These are phyloP conservation scores for Rhizomucor pusillus DNA, from an alignment of 371 early-diverging fungal genomes.

Conservation along the genomic window DNA sequence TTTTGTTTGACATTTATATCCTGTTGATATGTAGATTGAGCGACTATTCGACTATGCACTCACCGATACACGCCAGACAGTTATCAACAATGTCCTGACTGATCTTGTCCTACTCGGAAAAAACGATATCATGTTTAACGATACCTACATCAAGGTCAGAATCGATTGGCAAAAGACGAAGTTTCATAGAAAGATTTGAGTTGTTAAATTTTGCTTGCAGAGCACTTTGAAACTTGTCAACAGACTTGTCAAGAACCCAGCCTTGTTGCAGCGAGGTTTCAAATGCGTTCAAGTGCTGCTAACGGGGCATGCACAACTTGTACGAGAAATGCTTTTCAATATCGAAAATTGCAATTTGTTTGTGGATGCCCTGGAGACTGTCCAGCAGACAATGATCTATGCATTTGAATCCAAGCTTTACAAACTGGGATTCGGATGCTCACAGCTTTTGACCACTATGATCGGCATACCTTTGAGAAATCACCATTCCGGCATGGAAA, in stretches of 20 bases:
- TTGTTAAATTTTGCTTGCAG: neutral
- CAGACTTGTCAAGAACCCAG: neutral
- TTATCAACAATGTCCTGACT: constrained; percentile 24
- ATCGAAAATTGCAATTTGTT: no score
- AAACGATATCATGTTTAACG: constrained; percentile 30
- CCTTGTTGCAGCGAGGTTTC: constrained; percentile 1
- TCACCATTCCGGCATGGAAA: no score
- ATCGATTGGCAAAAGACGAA: neutral
- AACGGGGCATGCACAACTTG: neutral
- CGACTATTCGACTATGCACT: constrained; percentile 29
- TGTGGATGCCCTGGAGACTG: no score
- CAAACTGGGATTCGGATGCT: no score
- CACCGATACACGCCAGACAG: constrained; percentile 28
- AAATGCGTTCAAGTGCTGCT: neutral
- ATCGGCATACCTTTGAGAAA: no score
- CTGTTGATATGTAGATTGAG: neutral
- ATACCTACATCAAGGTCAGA: constrained; percentile 26
- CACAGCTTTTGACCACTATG: no score
- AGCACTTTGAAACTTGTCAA: neutral
- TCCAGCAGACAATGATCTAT: no score
- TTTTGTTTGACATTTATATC: neutral
- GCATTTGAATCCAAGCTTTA: no score
- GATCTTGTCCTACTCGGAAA: constrained; percentile 31
- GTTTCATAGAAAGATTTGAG: neutral
- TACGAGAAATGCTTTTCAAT: no score